Conservation (phyloP, 768 basidiomycete species). For the Tubosaeta sp. region DNA sequence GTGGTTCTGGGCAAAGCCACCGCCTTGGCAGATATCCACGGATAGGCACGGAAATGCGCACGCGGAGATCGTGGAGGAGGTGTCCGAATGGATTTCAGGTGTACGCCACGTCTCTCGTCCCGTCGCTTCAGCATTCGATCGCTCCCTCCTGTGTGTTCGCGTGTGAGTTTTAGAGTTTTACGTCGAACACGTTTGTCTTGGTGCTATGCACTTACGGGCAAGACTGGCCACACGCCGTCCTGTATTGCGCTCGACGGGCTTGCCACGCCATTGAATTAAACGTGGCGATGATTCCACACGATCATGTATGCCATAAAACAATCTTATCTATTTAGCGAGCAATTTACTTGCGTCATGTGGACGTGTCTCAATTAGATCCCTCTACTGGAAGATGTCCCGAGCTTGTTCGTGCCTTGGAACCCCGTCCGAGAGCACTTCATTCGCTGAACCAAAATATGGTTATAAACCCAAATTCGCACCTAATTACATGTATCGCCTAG, state of each 20-base stretch:
- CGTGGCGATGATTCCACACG: neutral
- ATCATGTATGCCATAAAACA: neutral
- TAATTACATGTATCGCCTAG: neutral
- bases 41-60: no score
- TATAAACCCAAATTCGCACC: neutral
- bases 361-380: neutral
- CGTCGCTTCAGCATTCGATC: no score
- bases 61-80: neutral
- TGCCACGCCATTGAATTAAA: slow-evolving; percentile 1
- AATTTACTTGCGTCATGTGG: neutral
- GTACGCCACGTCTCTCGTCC: neutral
- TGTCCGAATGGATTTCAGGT: neutral
- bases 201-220: neutral
- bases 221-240: neutral
- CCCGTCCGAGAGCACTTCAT: neutral
- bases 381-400: neutral
- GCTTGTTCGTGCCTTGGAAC: neutral
- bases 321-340: neutral
- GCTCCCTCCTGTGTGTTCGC: neutral
- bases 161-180: neutral
- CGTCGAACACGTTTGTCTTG: neutral
- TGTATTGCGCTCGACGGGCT: neutral
- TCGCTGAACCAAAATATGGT: neutral
- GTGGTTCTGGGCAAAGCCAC: neutral
- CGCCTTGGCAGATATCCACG: neutral